Conservation (phyloP, 1,139 yeast genomes). For the Diutina ranongensis region DNA sequence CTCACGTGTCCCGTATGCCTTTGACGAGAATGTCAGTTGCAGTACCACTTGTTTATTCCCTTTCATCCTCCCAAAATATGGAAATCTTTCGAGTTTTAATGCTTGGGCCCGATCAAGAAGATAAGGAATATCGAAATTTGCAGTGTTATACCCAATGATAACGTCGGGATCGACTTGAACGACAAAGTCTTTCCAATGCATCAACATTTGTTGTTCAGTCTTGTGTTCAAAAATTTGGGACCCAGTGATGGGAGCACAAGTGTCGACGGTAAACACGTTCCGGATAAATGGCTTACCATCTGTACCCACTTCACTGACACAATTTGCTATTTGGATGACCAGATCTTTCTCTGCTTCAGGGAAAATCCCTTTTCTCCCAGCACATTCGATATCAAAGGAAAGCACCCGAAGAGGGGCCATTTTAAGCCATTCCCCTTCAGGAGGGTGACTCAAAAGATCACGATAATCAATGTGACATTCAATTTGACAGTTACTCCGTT, state of each 20-base stretch:
- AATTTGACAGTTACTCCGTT: slow-evolving; percentile 70
- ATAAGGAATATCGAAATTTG: slow-evolving; percentile 93
- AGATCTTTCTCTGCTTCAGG: slow-evolving; percentile 94
- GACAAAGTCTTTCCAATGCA: slow-evolving; percentile 78
- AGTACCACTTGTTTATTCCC: slow-evolving; percentile 63
- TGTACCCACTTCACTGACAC: slow-evolving; percentile 66
- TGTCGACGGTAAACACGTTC: slow-evolving; percentile 85
- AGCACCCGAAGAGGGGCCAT: slow-evolving; percentile 90
- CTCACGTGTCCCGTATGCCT: slow-evolving; percentile 95
- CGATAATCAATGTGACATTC: slow-evolving; percentile 63
- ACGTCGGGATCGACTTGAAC: slow-evolving; percentile 88
- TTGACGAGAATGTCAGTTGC: slow-evolving; percentile 79
- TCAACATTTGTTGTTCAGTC: slow-evolving; percentile 72
- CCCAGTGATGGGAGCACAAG: slow-evolving; percentile 91
- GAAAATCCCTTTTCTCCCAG: slow-evolving; percentile 92
- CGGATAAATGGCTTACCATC: slow-evolving; percentile 77
- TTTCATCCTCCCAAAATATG: slow-evolving; percentile 74
- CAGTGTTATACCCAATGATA: slow-evolving; percentile 88
- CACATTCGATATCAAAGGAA: slow-evolving; percentile 96
- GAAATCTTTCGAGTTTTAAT: slow-evolving; percentile 54
- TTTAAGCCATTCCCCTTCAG: slow-evolving; percentile 91
- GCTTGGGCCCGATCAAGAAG: slow-evolving; percentile 78
- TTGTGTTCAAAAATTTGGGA: slow-evolving; percentile 73
- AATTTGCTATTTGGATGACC: slow-evolving; percentile 94
- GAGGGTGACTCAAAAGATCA: slow-evolving; percentile 64